Base-by-base conservation (phyloP, 2,329 filamentous ascomycete genomes). In the Penicillium verrucosum region DNA sequence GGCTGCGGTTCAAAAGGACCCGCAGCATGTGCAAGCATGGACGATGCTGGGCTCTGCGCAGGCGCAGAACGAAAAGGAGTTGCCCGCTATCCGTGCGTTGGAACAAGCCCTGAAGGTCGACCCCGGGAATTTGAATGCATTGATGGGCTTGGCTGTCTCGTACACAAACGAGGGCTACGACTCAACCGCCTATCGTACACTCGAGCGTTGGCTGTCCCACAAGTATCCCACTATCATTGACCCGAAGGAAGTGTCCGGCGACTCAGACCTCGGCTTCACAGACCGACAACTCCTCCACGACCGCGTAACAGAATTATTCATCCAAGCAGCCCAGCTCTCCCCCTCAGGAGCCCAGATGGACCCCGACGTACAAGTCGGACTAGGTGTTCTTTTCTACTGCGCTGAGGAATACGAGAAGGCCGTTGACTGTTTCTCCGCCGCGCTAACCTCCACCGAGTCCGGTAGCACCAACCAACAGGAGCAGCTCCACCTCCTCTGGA, bases 101-200 rank as follows among this genome's bases (percentile, higher is more conserved):
- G 93, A 97, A 75, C 89, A 94, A 72, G 92, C 93, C 0, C 78
- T 97, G 61, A 93, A 92, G 74, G 81, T 94, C 29, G 92, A 97
- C 67, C 88, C 92, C 0, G 87, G 86, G 68, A 97, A 96, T 70
- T 82, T 95, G 21, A 85, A 90, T 58, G 93, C 92, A 0, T 82
- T 99, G 44, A 97, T 99, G 93, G 92, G 91, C 1, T 80, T 99
- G 51, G 92, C 93, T 14, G 93, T 99, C 21, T 96, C 90, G 5
- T 99, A 99, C 76, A 99, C 94, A 46, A 99, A 99, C 77, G 94
- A 99, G 78, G 94, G 93, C 60, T 99, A 97, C 77, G 94, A 99
- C 76, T 93, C 89, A 70, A 96, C 92, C 21, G 93, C 94, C 46
- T 99, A 97, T 80, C 87, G 93, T 53, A 97, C 93, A 10, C 83